Base-by-base conservation (phyloP, 371 early-diverging fungal species). In the Entomophthora muscae region DNA sequence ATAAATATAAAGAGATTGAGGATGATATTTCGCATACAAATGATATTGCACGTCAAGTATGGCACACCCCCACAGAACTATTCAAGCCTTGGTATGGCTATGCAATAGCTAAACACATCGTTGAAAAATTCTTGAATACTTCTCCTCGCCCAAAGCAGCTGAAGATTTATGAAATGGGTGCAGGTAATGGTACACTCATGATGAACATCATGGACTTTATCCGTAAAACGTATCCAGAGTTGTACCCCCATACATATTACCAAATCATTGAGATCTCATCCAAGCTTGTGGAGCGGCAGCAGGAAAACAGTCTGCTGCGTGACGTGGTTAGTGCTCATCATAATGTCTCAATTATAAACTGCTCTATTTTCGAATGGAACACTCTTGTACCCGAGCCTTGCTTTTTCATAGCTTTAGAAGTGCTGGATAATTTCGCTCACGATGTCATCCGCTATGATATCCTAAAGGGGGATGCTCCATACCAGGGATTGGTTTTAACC, bases 31-130 rank as follows among this genome's bases (percentile, higher is more conserved):
- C 75, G 21, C 74, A 75, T 24, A 78, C 79, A 29, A 74, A 77
- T 10, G 78, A 79, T 63, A 69, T 83, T 55, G 76, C 90, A 0
- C 73, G 88, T 66, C 96, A 95, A 73, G 83, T 94, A 26, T 95
- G 98, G 95, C 95, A 96, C 71, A 96, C 98, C 1, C 93, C 96
- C 2, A 91, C 94, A 0, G 96, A 96, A 70, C 71, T 96, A 28
- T 92, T 98, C 72, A 91, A 83, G 83, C 92, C 93, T 17, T 89
- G 84, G 83, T 93, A 91, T 71, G 94, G 92, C 0, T 83, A 88
- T 66, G 89, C 95, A 10, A 73, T 97, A 64, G 98, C 95, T 2
- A 85, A 86, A 63, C 88, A 93, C 65, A 81, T 97, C 53, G 78
- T 91, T n/a, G 70, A 78, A 27, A 83, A 85, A 71, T 85, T 84